A percentile compares a stretch with the other conserved stretches of the same genome.
These are phyloP conservation scores for Cladophialophora chaetospira DNA, from an alignment of 2,329 filamentous ascomycete species.

Conservation along the genomic window DNA sequence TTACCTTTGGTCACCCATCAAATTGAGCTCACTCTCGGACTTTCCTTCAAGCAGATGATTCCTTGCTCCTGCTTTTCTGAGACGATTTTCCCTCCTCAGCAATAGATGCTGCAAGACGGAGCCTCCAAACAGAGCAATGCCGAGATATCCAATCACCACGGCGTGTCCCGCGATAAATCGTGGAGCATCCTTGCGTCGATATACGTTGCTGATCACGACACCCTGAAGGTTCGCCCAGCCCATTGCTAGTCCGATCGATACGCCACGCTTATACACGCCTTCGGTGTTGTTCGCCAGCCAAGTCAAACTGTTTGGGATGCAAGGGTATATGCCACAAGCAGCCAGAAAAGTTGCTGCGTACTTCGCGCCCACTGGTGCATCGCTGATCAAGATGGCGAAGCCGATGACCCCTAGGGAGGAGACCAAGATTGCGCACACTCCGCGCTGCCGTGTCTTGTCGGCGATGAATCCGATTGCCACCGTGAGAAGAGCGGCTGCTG, in stretches of 20 bases:
- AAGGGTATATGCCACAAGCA: conserved; percentile 84
- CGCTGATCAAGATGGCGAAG: conserved; percentile 72
- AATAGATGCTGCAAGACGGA: neutral
- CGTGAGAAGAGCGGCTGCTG: conserved; percentile 58
- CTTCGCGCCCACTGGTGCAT: neutral
- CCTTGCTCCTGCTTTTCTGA: neutral
- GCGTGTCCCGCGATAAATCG: conserved; percentile 50
- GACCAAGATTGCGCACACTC: conserved; percentile 70
- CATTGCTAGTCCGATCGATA: conserved; percentile 83
- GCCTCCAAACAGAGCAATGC: neutral
- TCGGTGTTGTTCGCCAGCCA: conserved; percentile 92
- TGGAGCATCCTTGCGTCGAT: conserved; percentile 58
- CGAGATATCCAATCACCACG: neutral
- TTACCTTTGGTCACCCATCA: neutral
- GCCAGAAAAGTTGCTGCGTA: conserved; percentile 75
- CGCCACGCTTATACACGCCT: conserved; percentile 84
- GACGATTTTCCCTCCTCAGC: neutral
- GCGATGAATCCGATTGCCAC: conserved; percentile 60
- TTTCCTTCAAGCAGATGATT: neutral
- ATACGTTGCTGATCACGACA: conserved; percentile 75
- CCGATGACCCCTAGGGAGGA: conserved; percentile 72
- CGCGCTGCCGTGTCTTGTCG: conserved; percentile 61
- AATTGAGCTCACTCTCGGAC: neutral
- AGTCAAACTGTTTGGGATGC: conserved; percentile 79
- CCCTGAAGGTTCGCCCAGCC: conserved; percentile 93